These are phyloP conservation scores for Xylariales sp. DNA, from an alignment of 2,329 filamentous ascomycete species.

Conservation along the genomic window DNA sequence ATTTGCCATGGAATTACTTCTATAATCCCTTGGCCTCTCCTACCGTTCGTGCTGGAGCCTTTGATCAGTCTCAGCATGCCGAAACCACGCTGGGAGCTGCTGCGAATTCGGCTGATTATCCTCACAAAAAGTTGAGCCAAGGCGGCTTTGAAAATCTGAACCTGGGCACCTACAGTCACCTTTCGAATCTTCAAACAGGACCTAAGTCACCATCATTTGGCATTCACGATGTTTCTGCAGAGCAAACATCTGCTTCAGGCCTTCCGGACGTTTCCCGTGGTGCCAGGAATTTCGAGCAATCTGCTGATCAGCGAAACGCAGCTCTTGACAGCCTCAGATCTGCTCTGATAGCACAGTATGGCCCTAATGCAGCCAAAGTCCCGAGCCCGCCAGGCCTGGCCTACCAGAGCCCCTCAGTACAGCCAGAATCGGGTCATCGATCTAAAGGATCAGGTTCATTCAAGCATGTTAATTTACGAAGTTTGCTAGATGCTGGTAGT, in stretches of 20 bases:
- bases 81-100: no score
- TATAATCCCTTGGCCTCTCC: constrained; percentile 20
- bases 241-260: no score
- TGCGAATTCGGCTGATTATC: no score
- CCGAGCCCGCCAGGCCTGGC: neutral
- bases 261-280: no score
- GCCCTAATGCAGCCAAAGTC: neutral
- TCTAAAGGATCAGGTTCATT: neutral
- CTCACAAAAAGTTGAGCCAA: neutral
- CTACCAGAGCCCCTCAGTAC: neutral
- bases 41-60: constrained; percentile 16
- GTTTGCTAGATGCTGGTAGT: neutral
- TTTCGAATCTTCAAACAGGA: no score
- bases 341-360: constrained; percentile 8
- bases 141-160: neutral
- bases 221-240: no score
- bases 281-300: no score
- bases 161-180: no score
- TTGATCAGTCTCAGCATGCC: constrained; percentile 16
- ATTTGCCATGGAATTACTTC: constrained; percentile 49
- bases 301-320: constrained; percentile 2
- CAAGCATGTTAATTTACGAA: neutral
- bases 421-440: constrained; percentile 1
- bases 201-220: neutral
- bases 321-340: constrained; percentile 9